Conservation (phyloP, 345 rosid species). For the Eucalyptus cloeziana region DNA sequence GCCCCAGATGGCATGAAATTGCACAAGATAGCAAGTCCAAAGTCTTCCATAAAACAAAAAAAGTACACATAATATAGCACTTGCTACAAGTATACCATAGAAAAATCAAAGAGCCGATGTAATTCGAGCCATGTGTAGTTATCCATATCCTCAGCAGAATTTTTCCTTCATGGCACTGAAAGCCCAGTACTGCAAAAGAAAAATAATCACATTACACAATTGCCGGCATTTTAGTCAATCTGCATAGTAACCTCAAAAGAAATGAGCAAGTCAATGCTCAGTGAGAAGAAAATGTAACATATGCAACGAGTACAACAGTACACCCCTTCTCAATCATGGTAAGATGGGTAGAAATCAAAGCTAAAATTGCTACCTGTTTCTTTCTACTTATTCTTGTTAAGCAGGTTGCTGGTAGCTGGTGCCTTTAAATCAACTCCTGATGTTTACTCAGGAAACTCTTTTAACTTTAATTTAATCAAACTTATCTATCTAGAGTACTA, state of each 20-base stretch:
- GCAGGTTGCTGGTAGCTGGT: background rate
- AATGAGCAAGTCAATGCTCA: background rate
- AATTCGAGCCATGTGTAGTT: background rate
- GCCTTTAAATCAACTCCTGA: background rate
- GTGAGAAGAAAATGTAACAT: background rate
- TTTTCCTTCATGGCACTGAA: background rate
- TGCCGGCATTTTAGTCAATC: background rate
- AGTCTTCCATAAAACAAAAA: background rate
- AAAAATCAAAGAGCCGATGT: background rate
- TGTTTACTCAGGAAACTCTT: background rate
- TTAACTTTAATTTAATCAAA: background rate
- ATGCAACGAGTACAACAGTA: background rate
- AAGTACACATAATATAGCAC: background rate
- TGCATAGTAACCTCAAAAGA: background rate
- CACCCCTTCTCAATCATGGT: background rate
- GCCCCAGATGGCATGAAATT: background rate
- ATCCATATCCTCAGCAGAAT: background rate
- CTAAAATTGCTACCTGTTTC: background rate
- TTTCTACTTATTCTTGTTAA: background rate
- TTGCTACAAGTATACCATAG: background rate
- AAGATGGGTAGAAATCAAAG: background rate
- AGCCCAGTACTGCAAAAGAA: background rate
- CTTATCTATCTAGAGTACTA: background rate
- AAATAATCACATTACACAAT: background rate
- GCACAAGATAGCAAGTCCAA: background rate